Evolutionary conservation across 176 grass and related monocot species (phyloP).

Genomic region (Aegilops longissima): DNA sequence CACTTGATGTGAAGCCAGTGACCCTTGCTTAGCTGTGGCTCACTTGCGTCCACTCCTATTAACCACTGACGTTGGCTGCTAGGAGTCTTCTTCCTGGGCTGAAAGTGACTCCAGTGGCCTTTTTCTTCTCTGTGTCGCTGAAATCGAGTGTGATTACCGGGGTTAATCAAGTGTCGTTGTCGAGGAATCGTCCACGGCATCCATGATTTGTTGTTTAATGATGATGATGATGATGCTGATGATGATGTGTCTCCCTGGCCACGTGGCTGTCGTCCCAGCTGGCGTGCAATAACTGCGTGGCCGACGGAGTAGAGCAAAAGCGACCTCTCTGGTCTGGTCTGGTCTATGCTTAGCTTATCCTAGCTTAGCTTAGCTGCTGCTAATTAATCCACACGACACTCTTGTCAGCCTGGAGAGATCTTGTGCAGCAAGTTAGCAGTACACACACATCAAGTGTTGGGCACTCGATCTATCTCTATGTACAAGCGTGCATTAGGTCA

Average conservation of each 20-base stretch:
- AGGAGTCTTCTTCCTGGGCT: not conserved
- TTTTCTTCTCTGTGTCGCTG: not conserved
- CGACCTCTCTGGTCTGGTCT: not conserved
- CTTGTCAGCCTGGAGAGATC: not conserved
- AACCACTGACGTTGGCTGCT: no score
- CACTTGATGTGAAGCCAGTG: not conserved
- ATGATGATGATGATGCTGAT: not conserved
- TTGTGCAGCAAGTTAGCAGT: not conserved
- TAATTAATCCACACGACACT: not conserved
- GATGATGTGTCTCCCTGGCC: constrained; percentile 15
- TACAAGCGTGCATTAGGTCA: not conserved
- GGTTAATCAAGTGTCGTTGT: not conserved
- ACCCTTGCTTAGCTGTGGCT: not conserved
- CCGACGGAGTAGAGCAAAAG: constrained; percentile 23
- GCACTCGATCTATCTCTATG: no score
- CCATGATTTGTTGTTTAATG: constrained; percentile 19
- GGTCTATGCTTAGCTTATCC: not conserved
- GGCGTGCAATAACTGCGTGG: constrained; percentile 8
- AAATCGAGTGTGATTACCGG: not conserved
- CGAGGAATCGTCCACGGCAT: not conserved
- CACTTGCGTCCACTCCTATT: not conserved
- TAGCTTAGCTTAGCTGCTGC: not conserved
- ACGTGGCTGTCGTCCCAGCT: not conserved
- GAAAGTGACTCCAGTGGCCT: not conserved
- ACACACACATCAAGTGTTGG: not conserved